Evolutionary conservation across 2,329 filamentous ascomycete species (phyloP).

Genomic region (Sphaerostilbella broomeana): DNA sequence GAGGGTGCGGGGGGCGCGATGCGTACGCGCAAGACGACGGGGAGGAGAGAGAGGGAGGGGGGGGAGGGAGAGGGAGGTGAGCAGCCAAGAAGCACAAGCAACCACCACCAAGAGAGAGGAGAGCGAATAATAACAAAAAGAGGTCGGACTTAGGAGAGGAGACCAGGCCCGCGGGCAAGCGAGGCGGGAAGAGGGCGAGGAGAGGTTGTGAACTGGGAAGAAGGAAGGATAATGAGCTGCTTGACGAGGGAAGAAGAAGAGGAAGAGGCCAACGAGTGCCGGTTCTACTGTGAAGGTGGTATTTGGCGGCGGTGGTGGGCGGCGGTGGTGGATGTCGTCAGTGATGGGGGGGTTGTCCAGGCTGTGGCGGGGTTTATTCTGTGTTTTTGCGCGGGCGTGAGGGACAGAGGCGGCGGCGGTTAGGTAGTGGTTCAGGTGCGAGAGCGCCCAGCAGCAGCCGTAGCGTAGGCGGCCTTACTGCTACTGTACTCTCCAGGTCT

Average conservation of each 20-base stretch:
- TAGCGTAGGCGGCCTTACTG: no score
- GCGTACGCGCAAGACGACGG: conserved; percentile 31
- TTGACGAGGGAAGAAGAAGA: conserved; percentile 7
- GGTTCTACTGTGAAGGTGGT: conserved; percentile 13
- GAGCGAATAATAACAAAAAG: no score
- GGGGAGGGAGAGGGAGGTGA: conserved; percentile 10
- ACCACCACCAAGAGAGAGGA: conserved; percentile 7
- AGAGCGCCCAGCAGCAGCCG: no score
- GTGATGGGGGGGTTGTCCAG: conserved; percentile 23
- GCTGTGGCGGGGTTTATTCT: conserved; percentile 25
- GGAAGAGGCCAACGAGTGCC: conserved; percentile 3
- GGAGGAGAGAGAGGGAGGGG: conserved; percentile 10
- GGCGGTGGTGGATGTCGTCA: conserved; percentile 32
- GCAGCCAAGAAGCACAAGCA: conserved; percentile 5
- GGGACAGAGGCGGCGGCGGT: no score
- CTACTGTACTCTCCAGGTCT: no score
- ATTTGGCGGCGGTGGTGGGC: conserved; percentile 16
- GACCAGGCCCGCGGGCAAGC: no score
- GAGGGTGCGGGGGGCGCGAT: conserved; percentile 33
- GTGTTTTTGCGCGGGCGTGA: no score
- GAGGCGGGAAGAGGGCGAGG: conserved; percentile 7
- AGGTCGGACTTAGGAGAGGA: no score
- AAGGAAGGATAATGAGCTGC: conserved; percentile 4
- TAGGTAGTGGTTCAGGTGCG: no score
- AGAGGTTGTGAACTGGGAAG: conserved; percentile 1